phyloP scores from a whole-genome alignment of 208 protist genomes.

The Leishmania mexicana region DNA sequence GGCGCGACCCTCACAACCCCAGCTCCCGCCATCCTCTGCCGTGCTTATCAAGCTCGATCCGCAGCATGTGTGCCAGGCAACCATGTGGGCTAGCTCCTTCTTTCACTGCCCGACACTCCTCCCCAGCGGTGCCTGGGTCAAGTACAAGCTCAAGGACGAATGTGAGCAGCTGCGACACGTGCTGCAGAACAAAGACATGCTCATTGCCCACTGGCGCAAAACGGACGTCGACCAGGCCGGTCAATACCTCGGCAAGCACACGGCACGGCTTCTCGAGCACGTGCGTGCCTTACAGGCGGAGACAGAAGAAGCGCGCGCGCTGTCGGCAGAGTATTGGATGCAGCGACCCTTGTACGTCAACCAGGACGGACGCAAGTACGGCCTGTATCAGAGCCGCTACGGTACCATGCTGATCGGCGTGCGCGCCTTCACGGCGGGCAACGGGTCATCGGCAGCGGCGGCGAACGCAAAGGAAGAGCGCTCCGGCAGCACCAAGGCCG shows the following conservation, averaged over 20 bases:
- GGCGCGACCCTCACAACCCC: background rate
- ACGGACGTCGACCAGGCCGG: conserved; percentile 33
- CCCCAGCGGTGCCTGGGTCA: conserved; percentile 53
- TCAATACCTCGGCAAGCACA: conserved; percentile 60
- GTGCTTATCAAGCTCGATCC: conserved; percentile 45
- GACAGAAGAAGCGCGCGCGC: conserved; percentile 58
- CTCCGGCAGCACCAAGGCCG: background rate
- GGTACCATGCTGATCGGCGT: conserved; percentile 83
- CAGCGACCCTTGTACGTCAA: conserved; percentile 45
- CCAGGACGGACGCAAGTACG: conserved; percentile 72
- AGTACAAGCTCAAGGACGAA: conserved; percentile 92
- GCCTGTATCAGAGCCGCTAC: conserved; percentile 54
- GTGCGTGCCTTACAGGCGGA: conserved; percentile 66
- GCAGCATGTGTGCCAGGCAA: conserved; percentile 50
- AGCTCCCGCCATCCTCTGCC: conserved; percentile 31
- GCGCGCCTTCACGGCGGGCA: conserved; percentile 30
- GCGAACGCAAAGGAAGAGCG: background rate
- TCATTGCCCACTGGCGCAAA: conserved; percentile 73
- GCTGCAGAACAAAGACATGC: conserved; percentile 80
- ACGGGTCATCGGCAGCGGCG: background rate
- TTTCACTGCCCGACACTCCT: conserved; percentile 59
- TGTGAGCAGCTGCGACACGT: conserved; percentile 68
- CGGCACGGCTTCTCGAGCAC: conserved; percentile 53
- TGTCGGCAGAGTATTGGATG: conserved; percentile 46
- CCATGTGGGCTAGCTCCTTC: conserved; percentile 73